Base-by-base conservation (phyloP, 2,329 filamentous ascomycete species). In the Fusarium avenaceum region DNA sequence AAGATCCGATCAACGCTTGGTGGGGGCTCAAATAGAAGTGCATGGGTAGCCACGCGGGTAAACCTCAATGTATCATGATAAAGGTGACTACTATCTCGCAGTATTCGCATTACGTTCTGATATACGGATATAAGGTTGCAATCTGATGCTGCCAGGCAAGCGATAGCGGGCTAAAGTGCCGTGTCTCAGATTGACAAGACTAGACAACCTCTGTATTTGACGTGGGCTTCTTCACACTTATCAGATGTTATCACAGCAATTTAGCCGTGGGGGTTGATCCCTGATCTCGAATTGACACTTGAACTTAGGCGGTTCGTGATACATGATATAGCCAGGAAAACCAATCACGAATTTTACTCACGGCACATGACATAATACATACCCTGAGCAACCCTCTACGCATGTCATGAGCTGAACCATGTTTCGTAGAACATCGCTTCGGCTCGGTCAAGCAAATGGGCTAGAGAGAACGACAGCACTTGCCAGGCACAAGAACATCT, bases 371-470 rank as follows among this genome's bases (percentile, higher is more conserved):
- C 6, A 17, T 15, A 35, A 35, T 35, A 35, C 32, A 13, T 17
- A 35, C 40, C 46, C 50, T 35, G 42, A 28, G 30, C 40, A 46
- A 24, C 30, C 26, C 11, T 14, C 17, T 6, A 35, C 28, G 28
- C 28, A 35, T 17, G 43, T 24, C 22, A 65, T 38, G 28, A 51
- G 30, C 40, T 39, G 42, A 51, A 26, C n/a, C 38, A 43, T 47
- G 19, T 45, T 35, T 13, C 15, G 56, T 20, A 33, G 19, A 32
- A 52, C 49, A 44, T 32, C 38, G 32, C 26, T 20, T 48, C 38
- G 33, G 35, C 33, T 69, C 65, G 55, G 65, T 69, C 60, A 54
- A 50, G n/a, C 33, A 53, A 66, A 59, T 8, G 32, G 38, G 65
- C 46, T 66, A 54, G 50, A 32, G 32, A 35, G 32, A 35, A 40